Conservation (phyloP, 441 rosid genomes). For the Gossypium davidsonii region DNA sequence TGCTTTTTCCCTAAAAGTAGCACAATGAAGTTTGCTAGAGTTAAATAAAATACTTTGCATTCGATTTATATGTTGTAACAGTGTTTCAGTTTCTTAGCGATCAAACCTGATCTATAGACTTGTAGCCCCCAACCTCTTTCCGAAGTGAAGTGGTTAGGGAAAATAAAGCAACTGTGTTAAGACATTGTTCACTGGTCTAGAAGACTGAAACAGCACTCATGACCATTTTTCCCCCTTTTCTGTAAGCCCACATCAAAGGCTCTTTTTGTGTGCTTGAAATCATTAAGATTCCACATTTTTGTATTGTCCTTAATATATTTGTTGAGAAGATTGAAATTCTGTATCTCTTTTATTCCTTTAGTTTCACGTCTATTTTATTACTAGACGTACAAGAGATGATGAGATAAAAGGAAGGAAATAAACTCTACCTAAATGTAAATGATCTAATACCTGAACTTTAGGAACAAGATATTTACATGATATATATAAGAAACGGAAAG, state of each 20-base stretch:
- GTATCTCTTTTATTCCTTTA: too few species aligned
- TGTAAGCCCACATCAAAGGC: background rate
- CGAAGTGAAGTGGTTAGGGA: background rate
- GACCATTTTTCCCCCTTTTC: background rate
- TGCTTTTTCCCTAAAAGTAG: background rate
- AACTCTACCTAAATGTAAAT: too few species aligned
- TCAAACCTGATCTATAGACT: background rate
- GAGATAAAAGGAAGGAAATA: too few species aligned
- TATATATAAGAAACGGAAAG: too few species aligned
- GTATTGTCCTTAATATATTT: background rate
- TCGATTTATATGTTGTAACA: constrained; percentile 1
- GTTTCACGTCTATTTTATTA: too few species aligned
- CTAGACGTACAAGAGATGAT: too few species aligned
- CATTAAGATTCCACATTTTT: background rate
- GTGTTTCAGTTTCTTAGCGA: background rate
- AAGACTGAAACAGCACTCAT: background rate
- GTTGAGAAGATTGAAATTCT: too few species aligned
- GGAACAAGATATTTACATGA: too few species aligned
- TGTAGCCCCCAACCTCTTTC: background rate
- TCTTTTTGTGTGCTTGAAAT: background rate
- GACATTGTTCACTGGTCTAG: background rate
- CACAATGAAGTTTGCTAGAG: background rate
- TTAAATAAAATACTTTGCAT: constrained; percentile 1
- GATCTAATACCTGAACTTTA: too few species aligned
- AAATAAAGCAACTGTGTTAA: background rate